These are phyloP conservation scores for Clitoria ternatea DNA, from an alignment of 306 rosid genomes.

Conservation along the genomic window DNA sequence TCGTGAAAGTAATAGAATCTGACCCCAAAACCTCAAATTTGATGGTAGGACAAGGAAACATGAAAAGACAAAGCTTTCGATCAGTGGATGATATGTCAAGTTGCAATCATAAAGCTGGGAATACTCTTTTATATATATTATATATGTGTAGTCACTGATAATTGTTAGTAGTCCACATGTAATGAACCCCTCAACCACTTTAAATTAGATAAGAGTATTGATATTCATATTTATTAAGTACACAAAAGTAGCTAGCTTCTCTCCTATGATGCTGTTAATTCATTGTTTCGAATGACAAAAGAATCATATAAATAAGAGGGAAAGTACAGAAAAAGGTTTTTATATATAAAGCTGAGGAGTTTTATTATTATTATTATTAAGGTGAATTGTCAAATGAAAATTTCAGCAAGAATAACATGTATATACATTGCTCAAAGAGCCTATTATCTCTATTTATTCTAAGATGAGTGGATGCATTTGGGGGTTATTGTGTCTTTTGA, in stretches of 20 bases:
- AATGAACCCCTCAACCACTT: no score
- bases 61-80: slow-evolving; percentile 29
- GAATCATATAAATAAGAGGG: no score
- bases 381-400: background rate
- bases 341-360: background rate
- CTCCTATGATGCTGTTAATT: no score
- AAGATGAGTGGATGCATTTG: background rate
- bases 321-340: background rate
- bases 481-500: background rate
- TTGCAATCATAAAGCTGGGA: slow-evolving; percentile 21
- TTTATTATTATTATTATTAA: background rate
- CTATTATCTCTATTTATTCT: no score
- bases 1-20: slow-evolving; percentile 21
- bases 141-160: no score
- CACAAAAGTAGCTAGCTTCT: no score
- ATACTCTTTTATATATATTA: background rate
- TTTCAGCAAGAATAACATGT: no score
- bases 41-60: slow-evolving; percentile 29
- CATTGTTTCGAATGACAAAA: no score
- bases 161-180: no score
- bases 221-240: no score
- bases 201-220: no score
- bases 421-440: no score
- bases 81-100: slow-evolving; percentile 16
- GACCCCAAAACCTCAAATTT: slow-evolving; percentile 22